Base-by-base conservation (phyloP, 2,329 filamentous ascomycete genomes). In the Hypocreales sp. region DNA sequence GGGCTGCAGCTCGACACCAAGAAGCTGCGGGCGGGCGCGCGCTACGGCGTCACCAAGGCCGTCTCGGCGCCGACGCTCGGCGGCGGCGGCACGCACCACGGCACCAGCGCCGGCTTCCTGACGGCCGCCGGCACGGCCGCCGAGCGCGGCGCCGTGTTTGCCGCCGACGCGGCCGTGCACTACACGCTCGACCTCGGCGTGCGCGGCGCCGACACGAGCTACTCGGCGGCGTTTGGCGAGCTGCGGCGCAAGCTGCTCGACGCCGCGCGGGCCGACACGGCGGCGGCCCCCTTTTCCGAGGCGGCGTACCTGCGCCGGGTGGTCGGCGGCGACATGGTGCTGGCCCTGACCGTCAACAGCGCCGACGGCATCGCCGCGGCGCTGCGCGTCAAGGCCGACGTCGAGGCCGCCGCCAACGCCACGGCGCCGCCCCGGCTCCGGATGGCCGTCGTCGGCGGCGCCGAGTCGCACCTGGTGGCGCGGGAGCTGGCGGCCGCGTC, bases 291-390 rank as follows among this genome's bases (percentile, higher is more conserved):
- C 0, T 68, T 55, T 39, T 59, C 59, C 0, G 65, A 70, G 40
- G 46, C 48, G 1, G 51, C 56, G 4, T 72, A 60, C 39, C 55
- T 72, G 13, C 57, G 51, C 33, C 56, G 58, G 37, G 72, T 76
- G 0, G 51, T 76, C 3, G 41, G 51, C 3, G 72, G 67, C 14
- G 48, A 61, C 3, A 40, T 65, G 2, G 59, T 71, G 0, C 56
- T 79, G 1, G 67, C 64, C 4, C 41, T 79, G 8, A 69, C 61
- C 0, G 64, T 64, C 8, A 66, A 78, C 40, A 72, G 64, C 33
- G 73, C 72, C 6, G 73, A 79, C 38, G 58, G 60, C 13, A 77
- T 78, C 33, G 64, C 69, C 3, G 50, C 68, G 0, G 45, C 71
- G 2, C 53, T 79, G n/a, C 53, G 55, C 15, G 50, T 78, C 35